Conservation (phyloP, 768 basidiomycete genomes). For the Tylopilus balloui region DNA sequence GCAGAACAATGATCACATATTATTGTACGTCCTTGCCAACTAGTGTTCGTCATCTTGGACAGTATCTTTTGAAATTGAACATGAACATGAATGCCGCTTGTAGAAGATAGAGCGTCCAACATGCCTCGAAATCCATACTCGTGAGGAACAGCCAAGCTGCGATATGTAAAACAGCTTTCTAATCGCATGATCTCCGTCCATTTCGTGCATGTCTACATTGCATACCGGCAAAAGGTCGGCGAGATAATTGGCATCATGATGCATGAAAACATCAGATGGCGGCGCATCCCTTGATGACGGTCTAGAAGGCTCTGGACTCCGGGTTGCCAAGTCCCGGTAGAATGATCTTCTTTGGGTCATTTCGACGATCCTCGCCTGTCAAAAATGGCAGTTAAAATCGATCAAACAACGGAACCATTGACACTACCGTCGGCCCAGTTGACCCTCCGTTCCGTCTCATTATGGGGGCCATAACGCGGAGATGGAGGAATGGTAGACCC, state of each 20-base stretch:
- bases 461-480: constrained; percentile 15
- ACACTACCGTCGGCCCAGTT: constrained; percentile 39
- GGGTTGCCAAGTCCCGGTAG: constrained; percentile 52
- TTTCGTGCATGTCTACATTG: constrained; percentile 18
- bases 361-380: constrained; percentile 43
- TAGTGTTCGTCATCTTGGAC: too few relatives aligned
- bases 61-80: too few relatives aligned
- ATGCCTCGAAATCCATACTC: constrained; percentile 47
- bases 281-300: constrained; percentile 41
- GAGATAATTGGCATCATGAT: neutral
- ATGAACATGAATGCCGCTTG: too few relatives aligned
- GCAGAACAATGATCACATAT: too few relatives aligned
- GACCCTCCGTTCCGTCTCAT: too few relatives aligned
- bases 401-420: neutral
- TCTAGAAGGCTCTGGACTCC: constrained; percentile 48
- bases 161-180: constrained; percentile 22
- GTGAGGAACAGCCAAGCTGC: constrained; percentile 37
- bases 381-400: constrained; percentile 6
- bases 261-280: constrained; percentile 17
- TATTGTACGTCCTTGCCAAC: too few relatives aligned
- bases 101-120: neutral
- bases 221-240: too few relatives aligned
- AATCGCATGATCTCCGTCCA: constrained; percentile 23
- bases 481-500: constrained; percentile 38
- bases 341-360: constrained; percentile 51